Conservation (phyloP, 495 filamentous ascomycete species). For the Penicillium goetzii region DNA sequence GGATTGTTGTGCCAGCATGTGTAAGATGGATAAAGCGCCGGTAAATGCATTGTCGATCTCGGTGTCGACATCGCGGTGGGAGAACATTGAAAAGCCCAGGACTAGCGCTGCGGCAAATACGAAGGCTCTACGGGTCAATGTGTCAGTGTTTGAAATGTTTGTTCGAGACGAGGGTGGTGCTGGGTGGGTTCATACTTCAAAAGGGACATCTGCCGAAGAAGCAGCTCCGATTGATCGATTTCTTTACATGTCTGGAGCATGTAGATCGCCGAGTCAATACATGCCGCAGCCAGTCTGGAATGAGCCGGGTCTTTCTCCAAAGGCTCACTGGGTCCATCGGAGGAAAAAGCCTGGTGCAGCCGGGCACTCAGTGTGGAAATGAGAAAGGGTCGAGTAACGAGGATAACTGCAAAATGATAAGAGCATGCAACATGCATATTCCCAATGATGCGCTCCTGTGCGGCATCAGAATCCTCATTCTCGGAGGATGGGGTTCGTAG, state of each 20-base stretch:
- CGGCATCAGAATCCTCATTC: conserved; percentile 24
- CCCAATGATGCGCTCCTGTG: conserved; percentile 39
- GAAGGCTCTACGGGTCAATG: conserved; percentile 36
- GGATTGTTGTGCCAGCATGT: conserved; percentile 39
- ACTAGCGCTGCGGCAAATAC: conserved; percentile 48
- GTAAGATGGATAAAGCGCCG: conserved; percentile 38
- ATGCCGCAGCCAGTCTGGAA: conserved; percentile 39
- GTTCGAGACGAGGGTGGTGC: neutral
- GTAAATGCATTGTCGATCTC: conserved; percentile 39
- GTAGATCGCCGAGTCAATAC: conserved; percentile 46
- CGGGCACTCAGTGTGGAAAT: conserved; percentile 42
- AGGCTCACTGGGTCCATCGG: neutral
- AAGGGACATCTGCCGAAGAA: conserved; percentile 45
- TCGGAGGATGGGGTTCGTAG: conserved; percentile 27
- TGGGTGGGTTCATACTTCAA: conserved; percentile 34
- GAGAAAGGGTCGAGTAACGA: conserved; percentile 47
- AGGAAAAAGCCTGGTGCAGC: conserved; percentile 33
- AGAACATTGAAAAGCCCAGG: conserved; percentile 49
- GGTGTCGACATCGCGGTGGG: conserved; percentile 37
- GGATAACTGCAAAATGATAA: conserved; percentile 49
- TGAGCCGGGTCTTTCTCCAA: conserved; percentile 40
- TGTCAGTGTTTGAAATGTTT: conserved; percentile 13
- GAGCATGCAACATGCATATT: conserved; percentile 47
- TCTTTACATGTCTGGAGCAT: conserved; percentile 49
- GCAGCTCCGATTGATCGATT: conserved; percentile 36